Base-by-base conservation (phyloP, 2,329 filamentous ascomycete genomes). In the Aureobasidium sp. region DNA sequence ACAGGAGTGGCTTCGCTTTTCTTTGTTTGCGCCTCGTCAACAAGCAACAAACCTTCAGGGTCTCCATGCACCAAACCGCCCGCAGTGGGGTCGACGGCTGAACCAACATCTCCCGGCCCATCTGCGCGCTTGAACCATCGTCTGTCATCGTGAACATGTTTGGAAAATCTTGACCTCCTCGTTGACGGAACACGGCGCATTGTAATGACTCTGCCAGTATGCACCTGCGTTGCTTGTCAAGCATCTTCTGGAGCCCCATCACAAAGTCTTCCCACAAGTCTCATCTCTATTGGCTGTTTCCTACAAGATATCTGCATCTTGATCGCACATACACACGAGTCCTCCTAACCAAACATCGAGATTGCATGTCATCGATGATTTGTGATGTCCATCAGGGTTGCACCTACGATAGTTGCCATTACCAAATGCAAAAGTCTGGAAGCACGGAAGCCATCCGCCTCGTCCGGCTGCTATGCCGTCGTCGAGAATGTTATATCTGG, bases 1-100 rank as follows among this genome's bases (percentile, higher is more conserved):
- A 37, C 37, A 42, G 34, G 37, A 55, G 8, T 29, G 31, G 29
- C 36, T 41, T 29, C 3, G 25, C 37, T 42, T 42, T 53, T 55
- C 51, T 55, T 55, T 55, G 51, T 55, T 55, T 55, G 51, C 37
- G 37, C 4, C 51, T 36, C 51, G 51, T 55, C 51, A 55, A 55
- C 51, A 55, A 27, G 31, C 51, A 41, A 25, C 51, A 41, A 25
- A 41, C 36, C 31, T 34, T 42, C 51, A 55, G 51, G 51, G 51
- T 42, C 51, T 42, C 22, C 15, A 42, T 55, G 51, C 51, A 31
- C 12, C 45, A 34, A 25, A 25, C 22, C 22, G 25, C 37, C 37
- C 20, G 31, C 34, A 36, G 51, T 55, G 51, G 51, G 51, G 51
- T 52, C 34, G 36, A 42, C n/a, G n/a, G 45, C 17, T 48, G 9